phyloP scores from a whole-genome alignment of 148 eudicot species.

The Oxyria digyna region DNA sequence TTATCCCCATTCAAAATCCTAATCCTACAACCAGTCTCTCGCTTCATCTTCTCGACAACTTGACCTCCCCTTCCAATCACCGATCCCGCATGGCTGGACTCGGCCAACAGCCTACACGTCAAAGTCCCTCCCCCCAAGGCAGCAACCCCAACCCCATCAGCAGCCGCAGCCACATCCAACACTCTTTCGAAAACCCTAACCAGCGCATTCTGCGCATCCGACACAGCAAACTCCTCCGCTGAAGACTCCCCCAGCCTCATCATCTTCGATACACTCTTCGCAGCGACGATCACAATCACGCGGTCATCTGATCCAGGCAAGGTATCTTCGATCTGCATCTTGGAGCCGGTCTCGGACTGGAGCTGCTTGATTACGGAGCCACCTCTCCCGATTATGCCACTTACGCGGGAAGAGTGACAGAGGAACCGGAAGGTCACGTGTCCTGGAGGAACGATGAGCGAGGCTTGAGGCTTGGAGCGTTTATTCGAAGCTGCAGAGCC shows the following conservation, averaged over 20 bases:
- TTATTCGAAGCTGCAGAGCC: neutral
- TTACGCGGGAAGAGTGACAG: conserved; percentile 51
- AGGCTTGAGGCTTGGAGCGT: neutral
- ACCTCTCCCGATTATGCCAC: conserved; percentile 65
- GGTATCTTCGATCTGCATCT: conserved; percentile 47
- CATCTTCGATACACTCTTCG: conserved; percentile 8
- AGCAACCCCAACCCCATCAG: conserved; percentile 11
- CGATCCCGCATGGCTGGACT: conserved; percentile 31
- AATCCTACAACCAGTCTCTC: conserved; percentile 48
- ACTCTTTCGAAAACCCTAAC: conserved; percentile 71
- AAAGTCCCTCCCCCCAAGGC: conserved; percentile 13
- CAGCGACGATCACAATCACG: conserved; percentile 34
- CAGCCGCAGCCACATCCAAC: conserved; percentile 51
- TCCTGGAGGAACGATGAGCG: neutral
- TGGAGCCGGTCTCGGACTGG: conserved; percentile 34
- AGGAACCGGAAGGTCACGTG: conserved; percentile 35
- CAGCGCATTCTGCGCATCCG: conserved; percentile 58
- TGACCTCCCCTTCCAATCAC: conserved; percentile 80
- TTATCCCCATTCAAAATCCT: conserved; percentile 42
- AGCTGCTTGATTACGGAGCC: conserved; percentile 53
- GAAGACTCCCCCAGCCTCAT: conserved; percentile 8
- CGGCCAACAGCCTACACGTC: conserved; percentile 45
- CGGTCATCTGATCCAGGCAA: conserved; percentile 29
- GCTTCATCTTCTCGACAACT: conserved; percentile 44
- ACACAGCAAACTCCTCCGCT: conserved; percentile 21